Evolutionary conservation across 2,329 filamentous ascomycete species (phyloP).

Genomic region (Helotiales sp.): DNA sequence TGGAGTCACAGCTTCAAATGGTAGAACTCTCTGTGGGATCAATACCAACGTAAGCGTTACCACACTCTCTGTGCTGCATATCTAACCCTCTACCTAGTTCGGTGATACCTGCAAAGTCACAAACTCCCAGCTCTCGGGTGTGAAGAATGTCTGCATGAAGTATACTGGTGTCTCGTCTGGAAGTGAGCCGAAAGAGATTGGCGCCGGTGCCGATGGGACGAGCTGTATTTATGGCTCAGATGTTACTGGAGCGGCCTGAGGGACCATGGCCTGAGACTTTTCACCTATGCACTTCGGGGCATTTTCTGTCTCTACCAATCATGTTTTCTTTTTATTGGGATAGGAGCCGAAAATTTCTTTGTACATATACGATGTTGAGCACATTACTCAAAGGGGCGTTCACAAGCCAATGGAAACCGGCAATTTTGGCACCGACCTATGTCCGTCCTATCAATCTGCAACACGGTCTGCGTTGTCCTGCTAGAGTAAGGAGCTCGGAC

Average conservation of each 20-base stretch:
- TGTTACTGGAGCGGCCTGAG: background rate
- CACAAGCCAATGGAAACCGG: too few relatives aligned
- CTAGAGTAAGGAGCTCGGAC: too few relatives aligned
- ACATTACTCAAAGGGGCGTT: too few relatives aligned
- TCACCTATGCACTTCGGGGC: too few relatives aligned
- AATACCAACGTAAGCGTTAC: background rate
- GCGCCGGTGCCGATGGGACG: background rate
- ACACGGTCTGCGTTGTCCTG: too few relatives aligned
- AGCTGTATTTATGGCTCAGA: conserved; percentile 5
- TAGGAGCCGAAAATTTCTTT: too few relatives aligned
- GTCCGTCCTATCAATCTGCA: too few relatives aligned
- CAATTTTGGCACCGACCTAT: too few relatives aligned
- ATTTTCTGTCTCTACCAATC: too few relatives aligned
- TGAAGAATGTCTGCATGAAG: conserved; percentile 5
- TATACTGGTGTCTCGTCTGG: background rate
- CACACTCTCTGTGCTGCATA: background rate
- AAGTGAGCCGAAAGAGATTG: background rate
- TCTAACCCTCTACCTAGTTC: background rate
- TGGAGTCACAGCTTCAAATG: background rate
- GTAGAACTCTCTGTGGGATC: background rate
- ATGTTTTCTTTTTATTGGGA: too few relatives aligned
- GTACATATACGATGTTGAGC: too few relatives aligned
- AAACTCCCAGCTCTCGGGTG: background rate
- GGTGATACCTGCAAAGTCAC: background rate
- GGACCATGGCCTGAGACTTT: too few relatives aligned